Percentiles rank a stretch among this genome's conserved stretches.
Conservation (phyloP, 169 alveolate genomes). For the Plasmodium sp. region DNA sequence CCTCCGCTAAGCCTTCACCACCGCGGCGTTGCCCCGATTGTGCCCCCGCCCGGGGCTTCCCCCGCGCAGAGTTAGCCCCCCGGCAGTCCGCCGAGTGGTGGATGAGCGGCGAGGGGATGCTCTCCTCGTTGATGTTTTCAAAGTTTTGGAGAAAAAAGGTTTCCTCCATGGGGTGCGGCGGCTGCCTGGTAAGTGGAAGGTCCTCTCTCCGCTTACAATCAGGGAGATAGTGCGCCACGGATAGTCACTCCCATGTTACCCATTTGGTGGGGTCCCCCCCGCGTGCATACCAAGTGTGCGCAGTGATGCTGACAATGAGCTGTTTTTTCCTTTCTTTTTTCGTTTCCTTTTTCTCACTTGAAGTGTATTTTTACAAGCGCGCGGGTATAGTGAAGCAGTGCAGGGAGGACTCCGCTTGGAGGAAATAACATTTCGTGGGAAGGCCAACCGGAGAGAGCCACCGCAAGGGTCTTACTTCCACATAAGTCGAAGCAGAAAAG, state of each 20-base stretch:
- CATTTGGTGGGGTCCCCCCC: not conserved
- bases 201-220: not conserved
- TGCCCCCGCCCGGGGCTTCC: not conserved
- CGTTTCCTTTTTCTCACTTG: not conserved
- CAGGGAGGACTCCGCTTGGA: not conserved
- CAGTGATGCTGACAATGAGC: not conserved
- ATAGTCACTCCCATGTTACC: not conserved
- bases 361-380: not conserved
- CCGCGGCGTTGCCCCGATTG: not conserved
- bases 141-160: slow-evolving; percentile 29
- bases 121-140: slow-evolving; percentile 37
- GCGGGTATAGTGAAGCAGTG: not conserved
- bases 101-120: slow-evolving; percentile 46
- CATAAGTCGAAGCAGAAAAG: not conserved
- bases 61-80: not conserved
- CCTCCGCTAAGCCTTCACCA: not conserved
- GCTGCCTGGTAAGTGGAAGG: not conserved
- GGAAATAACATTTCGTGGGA: not conserved
- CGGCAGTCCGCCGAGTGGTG: slow-evolving; percentile 55
- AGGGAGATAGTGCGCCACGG: not conserved
- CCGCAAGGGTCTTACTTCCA: not conserved
- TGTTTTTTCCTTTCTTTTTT: too few species aligned
- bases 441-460: not conserved
- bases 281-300: not conserved
- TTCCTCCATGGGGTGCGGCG: slow-evolving; percentile 13